Evolutionary conservation across 148 eudicot genomes (phyloP), one percentile per base, ranked within the genome.

Genomic region (Cornus suecica): DNA sequence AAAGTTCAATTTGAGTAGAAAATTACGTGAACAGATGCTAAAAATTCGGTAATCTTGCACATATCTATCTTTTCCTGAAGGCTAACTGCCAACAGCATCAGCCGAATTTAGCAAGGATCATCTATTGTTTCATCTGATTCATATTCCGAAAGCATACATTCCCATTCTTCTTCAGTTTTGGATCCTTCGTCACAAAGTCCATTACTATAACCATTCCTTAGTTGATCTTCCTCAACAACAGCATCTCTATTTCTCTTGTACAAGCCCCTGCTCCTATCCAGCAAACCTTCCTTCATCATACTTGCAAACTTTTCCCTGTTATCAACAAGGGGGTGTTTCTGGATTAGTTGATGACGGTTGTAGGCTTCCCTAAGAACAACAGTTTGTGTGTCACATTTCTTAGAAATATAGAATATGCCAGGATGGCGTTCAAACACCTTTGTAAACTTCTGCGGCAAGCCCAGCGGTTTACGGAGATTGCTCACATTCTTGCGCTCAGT

Each of bases 381-480:
- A 23, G 98, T 92, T 71, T 92, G 97, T 11, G 90, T 87, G 71
- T 81, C 91, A 52, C 79, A 80, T 79, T 94, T 92, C 83, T 70
- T 92, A 41, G 98, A 94, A 48, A 94, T 79, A 79, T 94, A 90
- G 72, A 94, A 94, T 29, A 94, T 90, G 71, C 93, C 92, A 28
- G 98, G 98, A n/a, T n/a, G n/a, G n/a, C n/a, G n/a, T n/a, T n/a
- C n/a, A n/a, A n/a, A n/a, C n/a, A n/a, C n/a, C n/a, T 90, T 94
- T 1, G 98, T 94, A 68, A 92, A 94, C 70, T 94, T 94, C 75
- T 92, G 98, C 6, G 98, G 98, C 78, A 94, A 80, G 37, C 65
- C 72, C 56, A 94, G 81, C 34, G 94, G 90, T 56, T 78, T 90
- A 24, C 97, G 88, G 27, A 94, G 87, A 75, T 94, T 94, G 70